These are phyloP conservation scores for Trapa bicornis DNA, from an alignment of 345 rosid genomes.

Conservation along the genomic window DNA sequence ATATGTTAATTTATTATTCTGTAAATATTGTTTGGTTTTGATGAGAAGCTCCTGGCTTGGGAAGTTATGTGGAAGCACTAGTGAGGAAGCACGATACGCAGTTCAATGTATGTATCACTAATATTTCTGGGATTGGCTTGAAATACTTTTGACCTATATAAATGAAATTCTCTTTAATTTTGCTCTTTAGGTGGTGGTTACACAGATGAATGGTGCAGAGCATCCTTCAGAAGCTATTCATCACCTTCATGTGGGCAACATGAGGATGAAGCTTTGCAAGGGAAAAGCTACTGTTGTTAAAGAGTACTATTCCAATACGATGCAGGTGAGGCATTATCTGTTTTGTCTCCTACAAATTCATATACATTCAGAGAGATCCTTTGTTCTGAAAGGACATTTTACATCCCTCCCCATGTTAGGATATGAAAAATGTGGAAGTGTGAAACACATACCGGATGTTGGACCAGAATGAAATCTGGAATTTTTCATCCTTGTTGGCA, in stretches of 20 bases:
- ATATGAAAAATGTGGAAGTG: no score
- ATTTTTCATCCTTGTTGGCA: background rate
- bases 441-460: no score
- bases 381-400: background rate
- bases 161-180: background rate
- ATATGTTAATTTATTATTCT: background rate
- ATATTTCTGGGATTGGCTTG: background rate
- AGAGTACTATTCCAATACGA: constrained; percentile 73
- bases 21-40: constrained; percentile 5
- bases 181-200: constrained; percentile 52
- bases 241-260: constrained; percentile 76
- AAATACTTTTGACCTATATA: background rate
- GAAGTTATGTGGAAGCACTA: constrained; percentile 91
- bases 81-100: constrained; percentile 80
- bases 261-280: constrained; percentile 87
- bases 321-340: constrained; percentile 46
- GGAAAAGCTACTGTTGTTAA: constrained; percentile 62
- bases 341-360: background rate
- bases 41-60: constrained; percentile 83
- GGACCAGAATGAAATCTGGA: background rate
- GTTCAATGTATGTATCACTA: constrained; percentile 49
- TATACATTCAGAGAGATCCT: background rate
- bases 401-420: no score
- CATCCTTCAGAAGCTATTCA: constrained; percentile 71
- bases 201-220: constrained; percentile 64